Conservation (phyloP, 352 stramenopile species). For the Blastocystis sp. region DNA sequence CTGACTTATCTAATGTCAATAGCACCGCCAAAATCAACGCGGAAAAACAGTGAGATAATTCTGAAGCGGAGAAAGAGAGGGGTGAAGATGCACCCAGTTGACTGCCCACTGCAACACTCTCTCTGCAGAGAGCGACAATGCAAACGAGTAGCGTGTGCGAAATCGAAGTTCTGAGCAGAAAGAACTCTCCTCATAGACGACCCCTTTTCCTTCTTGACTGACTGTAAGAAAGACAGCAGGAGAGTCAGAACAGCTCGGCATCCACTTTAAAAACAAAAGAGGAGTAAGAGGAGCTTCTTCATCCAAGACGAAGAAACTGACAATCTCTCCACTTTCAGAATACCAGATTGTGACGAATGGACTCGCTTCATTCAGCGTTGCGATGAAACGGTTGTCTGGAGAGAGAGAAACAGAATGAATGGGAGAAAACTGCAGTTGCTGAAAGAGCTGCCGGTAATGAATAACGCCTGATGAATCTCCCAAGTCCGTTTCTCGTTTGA, state of each 20-base stretch:
- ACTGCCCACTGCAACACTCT: background rate
- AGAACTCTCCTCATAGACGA: conserved; percentile 7
- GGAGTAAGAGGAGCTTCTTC: background rate
- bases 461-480: background rate
- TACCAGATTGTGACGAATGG: conserved; percentile 7
- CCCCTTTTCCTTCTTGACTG: background rate
- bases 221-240: background rate
- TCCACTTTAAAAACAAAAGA: background rate
- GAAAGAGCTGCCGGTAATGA: background rate
- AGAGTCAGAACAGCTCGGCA: background rate
- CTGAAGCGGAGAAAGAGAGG: background rate
- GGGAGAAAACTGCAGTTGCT: background rate
- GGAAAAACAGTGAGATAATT: background rate
- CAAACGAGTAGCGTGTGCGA: background rate
- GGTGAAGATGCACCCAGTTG: background rate
- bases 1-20: background rate
- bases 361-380: background rate
- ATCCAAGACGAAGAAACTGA: background rate
- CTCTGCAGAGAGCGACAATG: background rate
- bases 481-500: background rate
- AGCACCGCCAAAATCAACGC: background rate
- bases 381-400: background rate
- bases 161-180: background rate
- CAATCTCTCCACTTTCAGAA: background rate
- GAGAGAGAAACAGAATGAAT: background rate